Conservation (phyloP, 805 yeast species). For the Myxozyma kluyveri region DNA sequence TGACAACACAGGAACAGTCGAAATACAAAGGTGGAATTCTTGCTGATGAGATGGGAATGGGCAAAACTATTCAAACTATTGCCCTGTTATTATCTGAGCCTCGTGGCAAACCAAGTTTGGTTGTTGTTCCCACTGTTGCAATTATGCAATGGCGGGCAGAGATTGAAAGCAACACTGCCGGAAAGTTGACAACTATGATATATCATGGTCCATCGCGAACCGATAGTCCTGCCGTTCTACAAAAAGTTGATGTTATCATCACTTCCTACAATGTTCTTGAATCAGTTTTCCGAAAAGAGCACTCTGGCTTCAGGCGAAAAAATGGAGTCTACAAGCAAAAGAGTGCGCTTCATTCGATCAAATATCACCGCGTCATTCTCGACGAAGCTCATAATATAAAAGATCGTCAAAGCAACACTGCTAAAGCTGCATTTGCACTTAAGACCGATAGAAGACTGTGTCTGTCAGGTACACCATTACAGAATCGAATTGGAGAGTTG, state of each 20-base stretch:
- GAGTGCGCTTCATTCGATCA: conserved; percentile 68
- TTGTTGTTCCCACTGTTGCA: conserved; percentile 98
- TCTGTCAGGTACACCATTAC: conserved; percentile 92
- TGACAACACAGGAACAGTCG: conserved; percentile 73
- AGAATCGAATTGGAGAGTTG: conserved; percentile 93
- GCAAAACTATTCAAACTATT: conserved; percentile 95
- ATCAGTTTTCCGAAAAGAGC: conserved; percentile 77
- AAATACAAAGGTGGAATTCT: conserved; percentile 83
- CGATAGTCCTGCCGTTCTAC: conserved; percentile 53
- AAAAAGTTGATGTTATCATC: conserved; percentile 66
- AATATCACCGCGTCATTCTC: conserved; percentile 79
- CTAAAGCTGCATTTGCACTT: conserved; percentile 81
- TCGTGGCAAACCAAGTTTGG: conserved; percentile 70
- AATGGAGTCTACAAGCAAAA: conserved; percentile 67
- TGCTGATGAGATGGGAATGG: conserved; percentile 99
- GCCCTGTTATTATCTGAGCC: conserved; percentile 64
- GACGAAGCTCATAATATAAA: conserved; percentile 99
- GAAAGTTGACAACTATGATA: conserved; percentile 61
- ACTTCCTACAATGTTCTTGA: conserved; percentile 86
- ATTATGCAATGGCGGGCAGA: conserved; percentile 97
- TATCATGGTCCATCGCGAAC: conserved; percentile 87
- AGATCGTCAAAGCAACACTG: conserved; percentile 89
- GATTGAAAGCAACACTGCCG: conserved; percentile 79
- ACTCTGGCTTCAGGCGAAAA: conserved; percentile 76
- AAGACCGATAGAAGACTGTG: conserved; percentile 81